A percentile compares a stretch with the other conserved stretches of the same genome.
These are phyloP conservation scores for Zymoseptoria tritici DNA, from an alignment of 2,329 filamentous ascomycete genomes.

Conservation along the genomic window DNA sequence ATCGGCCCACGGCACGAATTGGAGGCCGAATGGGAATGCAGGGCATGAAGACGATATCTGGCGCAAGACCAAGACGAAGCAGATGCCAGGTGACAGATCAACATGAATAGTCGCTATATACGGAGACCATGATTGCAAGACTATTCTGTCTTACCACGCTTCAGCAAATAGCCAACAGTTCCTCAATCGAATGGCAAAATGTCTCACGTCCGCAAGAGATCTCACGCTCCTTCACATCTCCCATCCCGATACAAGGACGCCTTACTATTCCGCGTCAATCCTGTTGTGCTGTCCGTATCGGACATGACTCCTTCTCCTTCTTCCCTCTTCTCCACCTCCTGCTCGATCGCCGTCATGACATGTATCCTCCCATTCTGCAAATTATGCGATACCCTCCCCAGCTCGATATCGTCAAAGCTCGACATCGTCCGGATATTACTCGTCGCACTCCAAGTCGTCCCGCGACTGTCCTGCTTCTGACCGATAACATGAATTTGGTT, in stretches of 20 bases:
- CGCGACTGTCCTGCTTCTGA: background rate
- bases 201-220: background rate
- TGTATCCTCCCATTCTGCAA: constrained; percentile 11
- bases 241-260: background rate
- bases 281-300: background rate
- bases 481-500: background rate
- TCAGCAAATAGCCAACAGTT: background rate
- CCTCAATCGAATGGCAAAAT: background rate
- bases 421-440: constrained; percentile 5
- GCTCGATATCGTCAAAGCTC: constrained; percentile 11
- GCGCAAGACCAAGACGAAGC: background rate
- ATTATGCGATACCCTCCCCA: constrained; percentile 1
- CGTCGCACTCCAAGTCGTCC: background rate
- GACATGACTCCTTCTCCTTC: background rate
- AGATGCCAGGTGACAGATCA: background rate
- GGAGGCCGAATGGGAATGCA: background rate
- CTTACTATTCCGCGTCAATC: background rate
- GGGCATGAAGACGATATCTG: background rate
- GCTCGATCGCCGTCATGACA: constrained; percentile 15
- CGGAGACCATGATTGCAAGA: background rate
- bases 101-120: background rate
- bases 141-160: background rate
- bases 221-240: background rate
- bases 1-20: background rate
- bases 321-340: constrained; percentile 9